Conservation (phyloP, 305 asterid species). For the Fraxinus dipetala region DNA sequence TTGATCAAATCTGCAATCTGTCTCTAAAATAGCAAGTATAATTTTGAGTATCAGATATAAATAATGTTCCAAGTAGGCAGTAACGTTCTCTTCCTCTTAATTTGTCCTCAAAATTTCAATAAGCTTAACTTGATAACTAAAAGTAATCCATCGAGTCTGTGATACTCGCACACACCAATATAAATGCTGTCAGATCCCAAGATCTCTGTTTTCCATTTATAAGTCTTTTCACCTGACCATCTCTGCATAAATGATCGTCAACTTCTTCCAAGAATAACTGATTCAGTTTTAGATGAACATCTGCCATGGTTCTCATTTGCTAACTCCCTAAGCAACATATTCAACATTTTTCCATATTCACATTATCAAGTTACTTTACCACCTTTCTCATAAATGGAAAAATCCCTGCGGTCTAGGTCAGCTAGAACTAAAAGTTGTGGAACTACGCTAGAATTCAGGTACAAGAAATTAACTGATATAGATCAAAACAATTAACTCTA, state of each 20-base stretch:
- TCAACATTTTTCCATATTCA: background rate
- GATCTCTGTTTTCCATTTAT: background rate
- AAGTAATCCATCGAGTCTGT: background rate
- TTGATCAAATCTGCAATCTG: background rate
- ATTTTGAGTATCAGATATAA: background rate
- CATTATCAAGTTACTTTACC: background rate
- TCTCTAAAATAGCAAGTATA: background rate
- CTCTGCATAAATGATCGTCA: background rate
- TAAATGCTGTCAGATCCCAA: background rate
- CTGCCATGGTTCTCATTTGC: background rate
- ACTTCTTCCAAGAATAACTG: background rate
- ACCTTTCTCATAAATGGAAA: background rate
- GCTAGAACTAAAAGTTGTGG: background rate
- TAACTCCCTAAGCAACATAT: background rate
- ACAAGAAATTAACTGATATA: background rate
- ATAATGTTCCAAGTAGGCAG: background rate
- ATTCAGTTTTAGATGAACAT: background rate
- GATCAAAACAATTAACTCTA: background rate
- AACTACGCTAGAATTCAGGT: background rate
- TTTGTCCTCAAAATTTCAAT: background rate
- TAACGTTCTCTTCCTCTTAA: background rate
- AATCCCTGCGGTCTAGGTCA: background rate
- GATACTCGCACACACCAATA: background rate
- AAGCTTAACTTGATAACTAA: background rate
- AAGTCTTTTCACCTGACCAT: background rate